phyloP scores from a whole-genome alignment of 352 stramenopile genomes.

The Phytophthora chlamydospora region DNA sequence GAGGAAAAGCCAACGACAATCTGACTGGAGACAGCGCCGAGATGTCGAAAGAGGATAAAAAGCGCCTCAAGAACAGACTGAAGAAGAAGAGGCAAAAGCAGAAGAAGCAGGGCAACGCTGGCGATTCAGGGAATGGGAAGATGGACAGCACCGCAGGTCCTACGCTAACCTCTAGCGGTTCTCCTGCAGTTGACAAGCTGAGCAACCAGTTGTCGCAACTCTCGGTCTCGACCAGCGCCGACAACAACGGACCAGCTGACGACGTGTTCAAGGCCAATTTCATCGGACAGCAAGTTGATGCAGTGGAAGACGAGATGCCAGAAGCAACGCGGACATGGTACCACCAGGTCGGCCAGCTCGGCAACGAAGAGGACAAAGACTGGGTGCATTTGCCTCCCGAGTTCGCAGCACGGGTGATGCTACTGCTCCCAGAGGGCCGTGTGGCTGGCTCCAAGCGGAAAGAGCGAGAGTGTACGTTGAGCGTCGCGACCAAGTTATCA shows the following conservation, averaged over 20 bases:
- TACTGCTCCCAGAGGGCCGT: slow-evolving; percentile 60
- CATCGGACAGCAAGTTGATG: slow-evolving; percentile 10
- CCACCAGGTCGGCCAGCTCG: slow-evolving; percentile 23
- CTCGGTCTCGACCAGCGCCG: slow-evolving; percentile 9
- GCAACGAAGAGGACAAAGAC: slow-evolving; percentile 54
- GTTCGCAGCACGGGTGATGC: slow-evolving; percentile 74
- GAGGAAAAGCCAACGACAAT: slow-evolving; percentile 1
- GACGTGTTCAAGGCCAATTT: slow-evolving; percentile 38
- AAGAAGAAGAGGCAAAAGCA: slow-evolving; percentile 95
- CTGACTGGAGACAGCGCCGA: slow-evolving; percentile 7
- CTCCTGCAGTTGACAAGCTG: slow-evolving; percentile 18
- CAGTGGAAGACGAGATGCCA: neutral
- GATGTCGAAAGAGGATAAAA: slow-evolving; percentile 91
- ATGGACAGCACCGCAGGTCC: slow-evolving; percentile 32
- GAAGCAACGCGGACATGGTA: slow-evolving; percentile 28
- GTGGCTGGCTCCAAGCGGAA: slow-evolving; percentile 63
- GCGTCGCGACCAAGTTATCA: slow-evolving; percentile 22
- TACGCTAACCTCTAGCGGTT: slow-evolving; percentile 17
- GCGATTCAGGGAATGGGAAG: slow-evolving; percentile 13
- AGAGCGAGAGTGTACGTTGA: slow-evolving; percentile 74
- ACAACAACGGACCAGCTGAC: slow-evolving; percentile 12
- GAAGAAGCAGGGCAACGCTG: slow-evolving; percentile 53
- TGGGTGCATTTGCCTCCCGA: slow-evolving; percentile 77
- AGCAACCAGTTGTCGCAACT: slow-evolving; percentile 31
- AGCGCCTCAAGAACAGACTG: slow-evolving; percentile 94